phyloP scores from a whole-genome alignment of 352 stramenopile species.

The Globisporangium lucens region DNA sequence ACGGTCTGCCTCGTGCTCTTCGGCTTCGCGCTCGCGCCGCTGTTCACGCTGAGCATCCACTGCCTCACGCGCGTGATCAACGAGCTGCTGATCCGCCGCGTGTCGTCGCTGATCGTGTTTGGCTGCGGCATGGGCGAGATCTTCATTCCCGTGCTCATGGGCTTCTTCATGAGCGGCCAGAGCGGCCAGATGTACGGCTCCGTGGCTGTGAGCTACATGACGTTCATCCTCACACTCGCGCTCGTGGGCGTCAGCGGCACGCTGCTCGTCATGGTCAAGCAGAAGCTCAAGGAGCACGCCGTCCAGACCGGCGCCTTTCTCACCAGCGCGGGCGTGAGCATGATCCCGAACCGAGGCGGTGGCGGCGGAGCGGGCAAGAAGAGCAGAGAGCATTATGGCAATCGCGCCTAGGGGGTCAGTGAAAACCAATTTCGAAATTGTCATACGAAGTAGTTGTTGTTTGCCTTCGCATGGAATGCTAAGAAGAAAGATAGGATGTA shows the following conservation, averaged over 20 bases:
- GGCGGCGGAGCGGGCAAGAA: conserved; percentile 4
- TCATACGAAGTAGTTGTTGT: neutral
- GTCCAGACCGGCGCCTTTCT: conserved; percentile 7
- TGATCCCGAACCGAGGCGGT: conserved; percentile 4
- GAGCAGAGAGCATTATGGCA: conserved; percentile 7
- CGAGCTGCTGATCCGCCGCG: conserved; percentile 69
- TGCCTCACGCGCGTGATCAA: conserved; percentile 83
- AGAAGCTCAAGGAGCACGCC: conserved; percentile 43
- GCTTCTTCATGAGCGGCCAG: conserved; percentile 85
- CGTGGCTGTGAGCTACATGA: conserved; percentile 74
- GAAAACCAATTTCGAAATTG: neutral
- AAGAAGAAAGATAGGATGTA: neutral
- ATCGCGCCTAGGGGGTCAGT: neutral
- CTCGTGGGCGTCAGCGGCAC: conserved; percentile 65
- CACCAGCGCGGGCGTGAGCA: neutral
- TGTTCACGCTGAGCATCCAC: conserved; percentile 83
- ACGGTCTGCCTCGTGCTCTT: conserved; percentile 57
- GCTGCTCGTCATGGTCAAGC: conserved; percentile 71
- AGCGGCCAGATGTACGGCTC: conserved; percentile 71
- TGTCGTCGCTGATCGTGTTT: conserved; percentile 84
- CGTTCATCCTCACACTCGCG: conserved; percentile 69
- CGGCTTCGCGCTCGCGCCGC: conserved; percentile 58
- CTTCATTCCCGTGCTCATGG: conserved; percentile 83
- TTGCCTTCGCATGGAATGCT: neutral
- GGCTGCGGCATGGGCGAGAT: conserved; percentile 79